A percentile compares a stretch with the other conserved stretches of the same genome.
These are phyloP conservation scores for Corynespora cassiicola DNA, from an alignment of 2,329 filamentous ascomycete genomes.

Conservation along the genomic window DNA sequence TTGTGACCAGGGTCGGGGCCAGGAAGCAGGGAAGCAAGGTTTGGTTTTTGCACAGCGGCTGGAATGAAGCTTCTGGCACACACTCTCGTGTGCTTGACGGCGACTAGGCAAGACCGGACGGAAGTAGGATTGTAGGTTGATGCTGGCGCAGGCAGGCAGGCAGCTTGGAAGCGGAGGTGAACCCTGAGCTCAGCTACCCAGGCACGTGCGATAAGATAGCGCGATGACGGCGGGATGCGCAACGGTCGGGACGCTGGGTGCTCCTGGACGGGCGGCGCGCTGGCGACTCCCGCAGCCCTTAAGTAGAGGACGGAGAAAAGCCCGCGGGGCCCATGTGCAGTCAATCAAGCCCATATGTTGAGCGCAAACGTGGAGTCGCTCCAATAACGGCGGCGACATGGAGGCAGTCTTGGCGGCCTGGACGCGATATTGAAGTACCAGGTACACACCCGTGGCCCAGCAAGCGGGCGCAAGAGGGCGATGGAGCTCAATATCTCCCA, in stretches of 20 bases:
- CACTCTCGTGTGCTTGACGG: background rate
- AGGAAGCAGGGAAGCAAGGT: background rate
- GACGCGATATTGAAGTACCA: too few relatives aligned
- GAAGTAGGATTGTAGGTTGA: background rate
- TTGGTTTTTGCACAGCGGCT: too few relatives aligned
- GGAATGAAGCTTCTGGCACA: background rate
- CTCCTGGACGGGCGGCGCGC: background rate
- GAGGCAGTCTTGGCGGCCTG: constrained; percentile 1
- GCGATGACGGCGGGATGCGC: constrained; percentile 8
- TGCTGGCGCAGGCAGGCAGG: too few relatives aligned
- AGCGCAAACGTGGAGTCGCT: constrained; percentile 4
- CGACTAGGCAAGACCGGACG: background rate
- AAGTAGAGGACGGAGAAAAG: too few relatives aligned
- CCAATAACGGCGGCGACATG: constrained; percentile 8
- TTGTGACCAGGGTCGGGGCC: constrained; percentile 14
- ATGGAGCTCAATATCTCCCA: too few relatives aligned
- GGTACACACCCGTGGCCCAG: too few relatives aligned
- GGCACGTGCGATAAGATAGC: constrained; percentile 21
- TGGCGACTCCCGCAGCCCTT: too few relatives aligned
- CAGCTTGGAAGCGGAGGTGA: constrained; percentile 4
- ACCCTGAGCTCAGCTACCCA: constrained; percentile 1
- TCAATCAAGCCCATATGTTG: constrained; percentile 3
- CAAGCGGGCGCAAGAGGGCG: too few relatives aligned
- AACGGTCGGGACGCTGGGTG: constrained; percentile 1
- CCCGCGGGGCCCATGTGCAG: too few relatives aligned